Base-by-base conservation (phyloP, 2,329 filamentous ascomycete genomes). In the Cadophora gregata region DNA sequence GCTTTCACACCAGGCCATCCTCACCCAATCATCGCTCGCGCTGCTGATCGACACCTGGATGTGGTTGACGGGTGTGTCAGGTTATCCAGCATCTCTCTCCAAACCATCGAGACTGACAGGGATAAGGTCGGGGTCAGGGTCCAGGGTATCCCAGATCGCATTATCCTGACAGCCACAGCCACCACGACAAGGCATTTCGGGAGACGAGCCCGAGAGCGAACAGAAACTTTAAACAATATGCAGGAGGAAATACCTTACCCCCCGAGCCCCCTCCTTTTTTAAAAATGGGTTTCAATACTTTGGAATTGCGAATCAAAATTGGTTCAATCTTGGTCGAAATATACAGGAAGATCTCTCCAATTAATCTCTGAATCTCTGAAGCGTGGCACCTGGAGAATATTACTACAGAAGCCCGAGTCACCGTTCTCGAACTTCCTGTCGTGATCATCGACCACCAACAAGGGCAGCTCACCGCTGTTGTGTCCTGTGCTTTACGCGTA, bases 41-140 rank as follows among this genome's bases (percentile, higher is more conserved):
- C 19, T 33, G n/a, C 31, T 56, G 61, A 63, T 63, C 61, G 61
- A 63, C 61, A 45, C 61, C 48, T 63, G 61, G 61, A 59, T 59
- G 61, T 63, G 24, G 61, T 63, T 33, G 61, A 33, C 61, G 61
- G 61, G 61, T 63, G 61, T 63, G 61, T 63, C 61, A 62, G 59
- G 36, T 51, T 33, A 21, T 61, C 38, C 27, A 31, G 25, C 38
- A 33, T n/a, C 2, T 24, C 50, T 47, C 42, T n/a, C n/a, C 42
- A 47, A 47, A 47, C 19, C 42, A 47, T 47, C 42, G 42, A 47
- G 38, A 19, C 29, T 24, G n/a, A n/a, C 53, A 56, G 31, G 53
- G 31, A 14, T n/a, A 33, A 29, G 27, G 51, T 33, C 29, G 38
- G 31, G 53, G 31, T 9, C 27, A 53, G 21, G 53, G 19, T 10